phyloP scores from a whole-genome alignment of 129 eudicot species.

The Arctium lappa region DNA sequence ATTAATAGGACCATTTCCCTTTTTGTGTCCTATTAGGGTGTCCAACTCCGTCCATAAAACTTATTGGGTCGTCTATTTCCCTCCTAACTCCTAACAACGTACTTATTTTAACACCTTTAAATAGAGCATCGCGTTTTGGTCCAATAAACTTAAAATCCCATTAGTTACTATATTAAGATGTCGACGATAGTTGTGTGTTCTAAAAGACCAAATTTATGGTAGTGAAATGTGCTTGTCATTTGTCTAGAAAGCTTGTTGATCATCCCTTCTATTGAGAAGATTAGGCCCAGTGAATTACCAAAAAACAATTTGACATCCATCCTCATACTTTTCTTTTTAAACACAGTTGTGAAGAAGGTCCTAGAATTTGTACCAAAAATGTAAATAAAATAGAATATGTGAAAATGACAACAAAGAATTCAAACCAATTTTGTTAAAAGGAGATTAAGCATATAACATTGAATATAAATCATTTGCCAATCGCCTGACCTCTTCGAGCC shows the following conservation, averaged over 20 bases:
- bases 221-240: slow-evolving; percentile 22
- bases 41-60: too few relatives aligned
- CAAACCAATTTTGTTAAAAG: background rate
- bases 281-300: slow-evolving; percentile 52
- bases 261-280: slow-evolving; percentile 71
- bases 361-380: slow-evolving; percentile 41
- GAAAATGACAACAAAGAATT: background rate
- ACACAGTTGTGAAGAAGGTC: slow-evolving; percentile 47
- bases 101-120: too few relatives aligned
- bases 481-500: slow-evolving; percentile 62
- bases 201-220: too few relatives aligned
- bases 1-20: too few relatives aligned
- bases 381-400: background rate
- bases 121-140: too few relatives aligned
- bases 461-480: slow-evolving; percentile 51
- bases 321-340: slow-evolving; percentile 56
- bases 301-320: slow-evolving; percentile 63
- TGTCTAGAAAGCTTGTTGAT: slow-evolving; percentile 59
- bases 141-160: too few relatives aligned
- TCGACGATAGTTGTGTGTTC: too few relatives aligned
- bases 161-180: too few relatives aligned
- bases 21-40: too few relatives aligned
- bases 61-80: too few relatives aligned
- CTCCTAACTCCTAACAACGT: too few relatives aligned
- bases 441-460: slow-evolving; percentile 25